Evolutionary conservation across 2,329 filamentous ascomycete species (phyloP), one percentile per base, ranked within the genome.

Genomic region (Huntiella abstrusa): DNA sequence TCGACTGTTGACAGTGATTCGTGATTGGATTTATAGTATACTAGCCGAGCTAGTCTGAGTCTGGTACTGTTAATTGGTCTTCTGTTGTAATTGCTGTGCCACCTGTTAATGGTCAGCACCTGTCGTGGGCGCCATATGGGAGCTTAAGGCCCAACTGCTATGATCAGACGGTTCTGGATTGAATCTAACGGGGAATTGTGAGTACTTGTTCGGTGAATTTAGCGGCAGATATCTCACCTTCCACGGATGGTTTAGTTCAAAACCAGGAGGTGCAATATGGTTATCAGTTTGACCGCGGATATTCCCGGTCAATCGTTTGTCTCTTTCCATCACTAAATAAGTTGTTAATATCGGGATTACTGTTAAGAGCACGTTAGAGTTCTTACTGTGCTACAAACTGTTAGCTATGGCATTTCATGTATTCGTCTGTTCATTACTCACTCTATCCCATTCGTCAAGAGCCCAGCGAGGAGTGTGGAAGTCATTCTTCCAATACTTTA

Each of bases 211-310:
- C 5, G 19, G 17, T 15, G 35, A 33, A n/a, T 11, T 5, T 37
- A n/a, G 16, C 11, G 37, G n/a, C 12, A 7, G 11, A 12, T 34
- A 8, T 15, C 38, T 37, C 67, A 77, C 75, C 63, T 66, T 75
- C 75, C 75, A 78, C 32, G 69, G 68, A 55, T 77, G 77, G 62
- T 69, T 77, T 51, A 76, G 55, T 55, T 77, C 75, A 58, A 73
- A 79, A 34, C 74, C 75, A 13, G 63, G 56, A 13, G 75, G 73
- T 16, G 75, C 74, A 53, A 63, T 58, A 37, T 71, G 59, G 19
- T 62, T 64, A 56, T 75, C 71, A 47, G 63, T 67, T 56, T 79
- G 75, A 34, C 74, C 75, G 58, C 74, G 65, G 51, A 75, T 54
- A 41, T 60, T 64, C 40, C 75, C 74, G 5, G 75, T 78, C 51